Evolutionary conservation across 202 grass and related monocot genomes (phyloP).

Genomic region (Carex sylvatica): DNA sequence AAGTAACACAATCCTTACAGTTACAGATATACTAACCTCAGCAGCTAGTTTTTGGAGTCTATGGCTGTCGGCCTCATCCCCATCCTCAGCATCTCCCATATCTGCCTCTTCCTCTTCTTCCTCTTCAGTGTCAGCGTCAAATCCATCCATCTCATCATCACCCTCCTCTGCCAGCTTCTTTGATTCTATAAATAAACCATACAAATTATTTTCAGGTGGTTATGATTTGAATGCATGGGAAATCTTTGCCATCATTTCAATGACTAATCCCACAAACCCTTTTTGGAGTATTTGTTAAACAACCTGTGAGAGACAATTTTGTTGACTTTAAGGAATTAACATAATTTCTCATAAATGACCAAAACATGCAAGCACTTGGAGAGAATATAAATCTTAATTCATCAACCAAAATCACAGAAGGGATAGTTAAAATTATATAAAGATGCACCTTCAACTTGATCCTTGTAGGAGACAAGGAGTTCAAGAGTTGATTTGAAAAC

Average conservation of each 20-base stretch:
- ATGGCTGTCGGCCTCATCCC: conserved; percentile 60
- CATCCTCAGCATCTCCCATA: conserved; percentile 84
- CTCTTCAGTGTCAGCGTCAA: conserved; percentile 63
- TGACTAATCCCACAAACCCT: not conserved
- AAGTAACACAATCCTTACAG: not conserved
- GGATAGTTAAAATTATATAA: conserved; percentile 3
- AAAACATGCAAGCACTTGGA: not conserved
- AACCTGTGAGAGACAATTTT: not conserved
- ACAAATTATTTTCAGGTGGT: not conserved
- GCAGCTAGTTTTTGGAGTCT: conserved; percentile 67
- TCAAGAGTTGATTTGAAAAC: conserved; percentile 82
- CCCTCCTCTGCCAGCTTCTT: conserved; percentile 50
- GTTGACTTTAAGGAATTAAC: not conserved
- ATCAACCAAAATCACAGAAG: conserved; percentile 10
- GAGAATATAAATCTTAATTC: not conserved
- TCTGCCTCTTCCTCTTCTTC: conserved; percentile 72
- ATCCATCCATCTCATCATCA: conserved; percentile 74
- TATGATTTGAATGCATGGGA: not conserved
- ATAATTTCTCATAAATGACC: not conserved
- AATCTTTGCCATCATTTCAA: not conserved
- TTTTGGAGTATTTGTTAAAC: not conserved
- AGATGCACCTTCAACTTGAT: conserved; percentile 78
- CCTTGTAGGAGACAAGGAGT: conserved; percentile 72
- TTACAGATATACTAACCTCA: conserved; percentile 43
- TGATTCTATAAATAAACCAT: conserved; percentile 38